Base-by-base conservation (phyloP, 208 protist species). In the Leishmania tarentolae region DNA sequence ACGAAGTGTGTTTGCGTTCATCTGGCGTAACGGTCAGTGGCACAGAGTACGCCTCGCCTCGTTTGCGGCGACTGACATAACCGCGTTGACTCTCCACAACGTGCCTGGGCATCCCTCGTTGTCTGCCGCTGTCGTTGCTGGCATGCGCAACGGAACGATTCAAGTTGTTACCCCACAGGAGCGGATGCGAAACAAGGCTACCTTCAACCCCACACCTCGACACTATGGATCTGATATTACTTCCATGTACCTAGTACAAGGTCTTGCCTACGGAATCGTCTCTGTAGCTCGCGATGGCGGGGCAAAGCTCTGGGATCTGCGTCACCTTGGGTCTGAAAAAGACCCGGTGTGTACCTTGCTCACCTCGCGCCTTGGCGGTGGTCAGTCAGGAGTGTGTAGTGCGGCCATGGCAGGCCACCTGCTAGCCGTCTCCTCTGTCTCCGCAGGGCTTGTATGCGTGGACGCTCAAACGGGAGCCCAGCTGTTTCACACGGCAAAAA, bases 241-340 rank as follows among this genome's bases (percentile, higher is more conserved):
- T 17, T 78, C 85, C 69, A 63, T 95, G 69, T 84, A 79, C 46
- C 65, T 50, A 13, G 72, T 91, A 21, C 71, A 83, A 24, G 72
- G 74, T 21, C 61, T 86, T 15, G 75, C 79, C 47, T 89, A 87
- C 84, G 84, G 88, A 11, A 76, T 95, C 79, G 87, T 93, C n/a
- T 93, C 90, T 8, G 84, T 94, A 37, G 74, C 89, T 24, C 86
- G 81, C 50, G 83, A 80, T 50, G 90, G 90, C 66, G 87, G 89
- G 65, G 78, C 85, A 40, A 92, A 90, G 68, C 78, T 95, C 50
- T 95, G 92, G 92, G 92, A 95, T 86, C 66, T 88, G 9, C 85
- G 92, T 52, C 86, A 86, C 74, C 83, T 95, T 73, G 42, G 52
- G 13, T 56, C 24, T 31, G 61, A 47, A 47, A 83, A 75, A 31